Base-by-base conservation (phyloP, 768 basidiomycete genomes). In the Auricularia auricula-judae region DNA sequence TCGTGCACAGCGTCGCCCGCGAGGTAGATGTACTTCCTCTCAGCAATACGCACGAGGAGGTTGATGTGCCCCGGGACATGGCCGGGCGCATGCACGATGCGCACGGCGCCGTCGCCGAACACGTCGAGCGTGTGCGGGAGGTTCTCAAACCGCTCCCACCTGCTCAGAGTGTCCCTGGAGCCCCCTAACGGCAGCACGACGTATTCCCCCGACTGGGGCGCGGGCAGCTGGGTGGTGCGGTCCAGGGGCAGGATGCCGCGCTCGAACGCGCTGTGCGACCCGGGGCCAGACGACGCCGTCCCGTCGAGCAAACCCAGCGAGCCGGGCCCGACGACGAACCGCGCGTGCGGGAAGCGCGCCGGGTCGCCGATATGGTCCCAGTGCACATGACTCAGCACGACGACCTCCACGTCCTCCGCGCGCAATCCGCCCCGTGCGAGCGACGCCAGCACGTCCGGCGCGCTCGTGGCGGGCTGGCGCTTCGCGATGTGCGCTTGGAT, bases 1-100 rank as follows among this genome's bases (percentile, higher is more conserved):
- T 84, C 80, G 67, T 85, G 85, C 3, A 81, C 84, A 64, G 81
- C 79, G 68, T 86, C 84, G 0, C 80, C 83, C 3, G 74, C 83
- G 16, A 85, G 76, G 67, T 78, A 81, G 14, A 86, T 75, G 84
- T 84, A 86, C 1, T 73, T 78, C 11, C 82, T 82, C n/a, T 80
- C 76, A 1, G 78, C 63, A 2, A 82, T 84, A 59, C 85, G 82
- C 5, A 75, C 82, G 10, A 85, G 78, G 39, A 81, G 65, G 66
- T 81, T 84, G 64, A 85, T 67, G 63, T 86, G 84, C 0, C 86
- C 85, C 0, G 74, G 71, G 36, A 84, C 69, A 69, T 86, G 85
- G 0, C 85, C 84, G 1, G 83, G 77, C 1, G 84, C 78, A 67
- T 86, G 81, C 64, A 86, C 69, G 65, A 86, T 76, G 68, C 83